Evolutionary conservation across 192 early-diverging fungal genomes (phyloP).

Genomic region (Umbelopsis isabellina): DNA sequence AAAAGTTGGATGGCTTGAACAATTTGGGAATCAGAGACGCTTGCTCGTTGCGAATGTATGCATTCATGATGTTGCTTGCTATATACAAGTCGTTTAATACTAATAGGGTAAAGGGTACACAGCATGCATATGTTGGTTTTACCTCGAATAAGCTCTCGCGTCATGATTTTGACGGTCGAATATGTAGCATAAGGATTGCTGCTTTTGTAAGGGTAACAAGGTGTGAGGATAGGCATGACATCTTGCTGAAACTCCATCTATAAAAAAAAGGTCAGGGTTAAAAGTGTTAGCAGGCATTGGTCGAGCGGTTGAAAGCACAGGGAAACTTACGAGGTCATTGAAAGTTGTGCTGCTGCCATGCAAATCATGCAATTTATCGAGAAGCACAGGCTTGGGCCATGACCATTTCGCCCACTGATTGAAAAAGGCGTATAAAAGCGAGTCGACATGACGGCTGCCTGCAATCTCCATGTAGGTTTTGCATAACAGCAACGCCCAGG

Average conservation of each 20-base stretch:
- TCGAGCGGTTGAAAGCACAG: neutral
- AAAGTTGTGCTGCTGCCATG: constrained; percentile 11
- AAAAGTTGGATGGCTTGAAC: constrained; percentile 21
- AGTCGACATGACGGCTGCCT: neutral
- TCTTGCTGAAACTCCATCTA: constrained; percentile 26
- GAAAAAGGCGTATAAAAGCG: constrained; percentile 29
- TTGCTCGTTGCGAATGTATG: neutral
- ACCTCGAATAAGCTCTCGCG: constrained; percentile 32
- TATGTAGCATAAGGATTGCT: constrained; percentile 26
- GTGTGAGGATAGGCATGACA: constrained; percentile 34
- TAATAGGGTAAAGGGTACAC: too few species aligned
- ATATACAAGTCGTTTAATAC: neutral
- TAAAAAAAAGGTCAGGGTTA: neutral
- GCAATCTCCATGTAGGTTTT: constrained; percentile 24
- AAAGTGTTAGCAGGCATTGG: neutral
- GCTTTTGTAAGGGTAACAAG: constrained; percentile 35
- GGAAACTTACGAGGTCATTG: constrained; percentile 10
- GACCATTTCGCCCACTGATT: constrained; percentile 28
- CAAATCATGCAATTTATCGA: constrained; percentile 8
- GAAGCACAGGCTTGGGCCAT: constrained; percentile 33
- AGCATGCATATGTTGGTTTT: neutral
- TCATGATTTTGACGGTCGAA: constrained; percentile 27
- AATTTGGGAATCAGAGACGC: constrained; percentile 23
- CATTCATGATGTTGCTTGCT: neutral
- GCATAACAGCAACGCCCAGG: constrained; percentile 33